phyloP scores from a whole-genome alignment of 768 basidiomycete species.

The Paxillus ammoniavirescens region DNA sequence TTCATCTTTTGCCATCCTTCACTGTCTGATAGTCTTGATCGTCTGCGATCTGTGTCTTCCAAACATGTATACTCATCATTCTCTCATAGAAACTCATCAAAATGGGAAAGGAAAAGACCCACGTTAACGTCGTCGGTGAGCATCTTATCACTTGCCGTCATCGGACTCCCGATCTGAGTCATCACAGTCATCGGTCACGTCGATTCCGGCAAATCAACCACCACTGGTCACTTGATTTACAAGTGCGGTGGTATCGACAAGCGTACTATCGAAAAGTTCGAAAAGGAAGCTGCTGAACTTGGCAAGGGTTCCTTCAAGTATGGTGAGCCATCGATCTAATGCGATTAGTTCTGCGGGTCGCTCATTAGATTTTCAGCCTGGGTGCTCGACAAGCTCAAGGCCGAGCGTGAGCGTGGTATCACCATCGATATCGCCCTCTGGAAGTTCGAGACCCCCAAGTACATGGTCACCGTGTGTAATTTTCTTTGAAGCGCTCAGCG shows the following conservation, averaged over 20 bases:
- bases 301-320: conserved; percentile 99
- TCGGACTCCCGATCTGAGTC: conserved; percentile 22
- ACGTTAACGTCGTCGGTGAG: conserved; percentile 97
- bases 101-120: conserved; percentile 96
- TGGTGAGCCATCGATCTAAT: conserved; percentile 52
- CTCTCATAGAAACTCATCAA: conserved; percentile 49
- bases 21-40: conserved; percentile 21
- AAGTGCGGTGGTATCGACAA: conserved; percentile 99
- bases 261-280: conserved; percentile 99
- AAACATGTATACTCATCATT: conserved; percentile 11
- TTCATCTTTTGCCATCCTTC: conserved; percentile 1
- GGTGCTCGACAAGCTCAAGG: conserved; percentile 99
- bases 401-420: conserved; percentile 99
- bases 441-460: conserved; percentile 99
- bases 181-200: conserved; percentile 92
- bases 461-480: conserved; percentile 78
- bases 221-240: conserved; percentile 99
- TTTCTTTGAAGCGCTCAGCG: neutral
- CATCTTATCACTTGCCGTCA: conserved; percentile 31
- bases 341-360: conserved; percentile 12
- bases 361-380: conserved; percentile 63
- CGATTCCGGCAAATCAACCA: conserved; percentile 99
- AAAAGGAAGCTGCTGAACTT: conserved; percentile 99
- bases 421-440: conserved; percentile 99
- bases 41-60: conserved; percentile 14